These are phyloP conservation scores for Lanmaoa pseudosensibilis DNA, from an alignment of 768 basidiomycete species.

Conservation along the genomic window DNA sequence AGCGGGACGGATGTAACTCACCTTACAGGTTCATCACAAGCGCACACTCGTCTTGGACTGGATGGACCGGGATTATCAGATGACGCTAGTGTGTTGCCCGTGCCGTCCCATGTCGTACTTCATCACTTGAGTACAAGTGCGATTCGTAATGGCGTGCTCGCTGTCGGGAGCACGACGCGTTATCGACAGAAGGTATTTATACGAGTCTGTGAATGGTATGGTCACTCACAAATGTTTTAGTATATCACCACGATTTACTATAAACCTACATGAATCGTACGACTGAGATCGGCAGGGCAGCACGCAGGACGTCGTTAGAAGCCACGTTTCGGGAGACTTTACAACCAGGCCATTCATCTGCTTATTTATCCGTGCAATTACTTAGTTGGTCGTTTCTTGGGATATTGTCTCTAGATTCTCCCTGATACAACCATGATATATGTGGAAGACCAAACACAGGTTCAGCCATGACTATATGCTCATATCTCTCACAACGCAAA, in stretches of 20 bases:
- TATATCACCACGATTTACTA: constrained; percentile 86
- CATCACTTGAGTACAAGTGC: constrained; percentile 96
- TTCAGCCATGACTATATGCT: constrained; percentile 19
- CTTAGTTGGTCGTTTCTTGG: constrained; percentile 28
- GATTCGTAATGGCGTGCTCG: constrained; percentile 89
- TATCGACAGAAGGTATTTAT: constrained; percentile 81
- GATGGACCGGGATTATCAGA: constrained; percentile 59
- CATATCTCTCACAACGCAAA: constrained; percentile 6
- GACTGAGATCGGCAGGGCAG: constrained; percentile 13
- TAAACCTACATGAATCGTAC: constrained; percentile 54
- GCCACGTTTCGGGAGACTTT: constrained; percentile 13
- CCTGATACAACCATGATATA: constrained; percentile 22
- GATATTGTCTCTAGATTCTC: constrained; percentile 28
- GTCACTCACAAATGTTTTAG: constrained; percentile 39
- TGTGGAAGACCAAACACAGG: constrained; percentile 20
- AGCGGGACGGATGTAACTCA: constrained; percentile 41
- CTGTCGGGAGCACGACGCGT: constrained; percentile 88
- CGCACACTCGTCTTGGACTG: constrained; percentile 34
- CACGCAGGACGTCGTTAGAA: constrained; percentile 30
- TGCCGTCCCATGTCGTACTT: constrained; percentile 90
- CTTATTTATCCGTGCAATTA: constrained; percentile 29
- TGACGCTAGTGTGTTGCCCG: constrained; percentile 87
- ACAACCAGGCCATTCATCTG: constrained; percentile 13
- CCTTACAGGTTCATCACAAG: constrained; percentile 22
- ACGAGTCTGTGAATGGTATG: constrained; percentile 1